Conservation (phyloP, 352 stramenopile species). For the Globisporangium canariense region DNA sequence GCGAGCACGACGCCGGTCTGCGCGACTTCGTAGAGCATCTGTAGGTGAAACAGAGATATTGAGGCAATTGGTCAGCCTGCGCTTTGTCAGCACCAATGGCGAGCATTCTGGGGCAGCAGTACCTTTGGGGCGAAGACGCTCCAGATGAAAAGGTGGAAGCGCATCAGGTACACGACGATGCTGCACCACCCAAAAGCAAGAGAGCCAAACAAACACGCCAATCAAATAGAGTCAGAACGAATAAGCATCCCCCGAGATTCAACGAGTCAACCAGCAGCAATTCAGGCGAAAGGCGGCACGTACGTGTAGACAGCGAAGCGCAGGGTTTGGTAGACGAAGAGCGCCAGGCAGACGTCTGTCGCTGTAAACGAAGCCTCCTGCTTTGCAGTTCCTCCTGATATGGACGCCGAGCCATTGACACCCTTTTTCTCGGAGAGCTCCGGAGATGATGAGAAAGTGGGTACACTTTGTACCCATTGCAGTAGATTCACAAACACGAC, state of each 20-base stretch:
- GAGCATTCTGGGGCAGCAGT: not conserved
- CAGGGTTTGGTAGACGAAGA: slow-evolving; percentile 58
- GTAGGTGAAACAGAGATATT: not conserved
- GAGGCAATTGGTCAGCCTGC: not conserved
- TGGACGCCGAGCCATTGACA: not conserved
- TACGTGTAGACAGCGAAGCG: slow-evolving; percentile 70
- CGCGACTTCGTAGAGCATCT: slow-evolving; percentile 81
- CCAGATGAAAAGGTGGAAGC: slow-evolving; percentile 90
- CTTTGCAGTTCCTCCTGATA: not conserved
- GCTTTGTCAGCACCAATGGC: not conserved
- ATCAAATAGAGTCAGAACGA: slow-evolving; percentile 1
- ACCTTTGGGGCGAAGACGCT: slow-evolving; percentile 90
- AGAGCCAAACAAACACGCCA: slow-evolving; percentile 6
- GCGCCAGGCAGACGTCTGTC: slow-evolving; percentile 20
- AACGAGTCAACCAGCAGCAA: slow-evolving; percentile 1
- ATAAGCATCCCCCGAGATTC: not conserved
- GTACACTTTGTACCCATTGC: slow-evolving; percentile 30
- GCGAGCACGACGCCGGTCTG: slow-evolving; percentile 38
- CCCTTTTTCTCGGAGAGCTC: not conserved
- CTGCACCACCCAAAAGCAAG: slow-evolving; percentile 22
- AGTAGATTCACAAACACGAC: slow-evolving; percentile 47
- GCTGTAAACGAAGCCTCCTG: slow-evolving; percentile 1
- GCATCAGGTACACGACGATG: slow-evolving; percentile 83
- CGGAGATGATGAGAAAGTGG: slow-evolving; percentile 7
- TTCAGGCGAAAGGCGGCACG: slow-evolving; percentile 13